phyloP scores from a whole-genome alignment of 306 rosid genomes.

The Calophaca sinica region DNA sequence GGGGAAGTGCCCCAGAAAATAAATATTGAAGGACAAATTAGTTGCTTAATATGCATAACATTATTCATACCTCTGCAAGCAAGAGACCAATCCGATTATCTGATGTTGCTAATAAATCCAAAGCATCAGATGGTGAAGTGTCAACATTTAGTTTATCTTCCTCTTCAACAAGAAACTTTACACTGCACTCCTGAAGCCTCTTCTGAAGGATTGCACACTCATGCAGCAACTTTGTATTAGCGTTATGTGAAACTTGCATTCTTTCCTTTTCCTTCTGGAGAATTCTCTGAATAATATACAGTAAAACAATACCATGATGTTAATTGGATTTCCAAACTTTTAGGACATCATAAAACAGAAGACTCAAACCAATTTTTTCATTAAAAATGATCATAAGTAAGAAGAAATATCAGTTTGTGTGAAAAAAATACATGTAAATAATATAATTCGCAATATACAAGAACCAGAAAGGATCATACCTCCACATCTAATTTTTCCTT shows the following conservation, averaged over 20 bases:
- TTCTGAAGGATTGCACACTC: conserved; percentile 82
- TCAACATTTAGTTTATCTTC: conserved; percentile 80
- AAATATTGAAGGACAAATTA: conserved; percentile 18
- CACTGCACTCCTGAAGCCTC: conserved; percentile 87
- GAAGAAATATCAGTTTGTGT: conserved; percentile 10
- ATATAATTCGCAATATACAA: conserved; percentile 35
- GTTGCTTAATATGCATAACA: conserved; percentile 30
- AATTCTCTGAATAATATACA: conserved; percentile 60
- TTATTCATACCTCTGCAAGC: conserved; percentile 78
- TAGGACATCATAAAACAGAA: conserved; percentile 21
- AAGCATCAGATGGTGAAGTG: conserved; percentile 78
- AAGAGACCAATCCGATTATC: conserved; percentile 90
- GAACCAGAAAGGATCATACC: conserved; percentile 61
- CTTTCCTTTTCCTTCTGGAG: conserved; percentile 79
- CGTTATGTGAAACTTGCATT: conserved; percentile 57
- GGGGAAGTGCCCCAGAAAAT: conserved; percentile 18
- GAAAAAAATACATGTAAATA: neutral
- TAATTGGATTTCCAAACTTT: conserved; percentile 31
- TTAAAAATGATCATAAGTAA: conserved; percentile 5
- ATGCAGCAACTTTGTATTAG: conserved; percentile 78
- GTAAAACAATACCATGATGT: conserved; percentile 40
- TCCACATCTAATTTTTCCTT: conserved; percentile 83
- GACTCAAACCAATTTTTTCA: neutral
- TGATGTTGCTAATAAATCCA: conserved; percentile 83
- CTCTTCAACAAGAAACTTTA: conserved; percentile 87